Evolutionary conservation across 1,284 basidiomycete species (phyloP).

Genomic region (Takashimella tepidaria): DNA sequence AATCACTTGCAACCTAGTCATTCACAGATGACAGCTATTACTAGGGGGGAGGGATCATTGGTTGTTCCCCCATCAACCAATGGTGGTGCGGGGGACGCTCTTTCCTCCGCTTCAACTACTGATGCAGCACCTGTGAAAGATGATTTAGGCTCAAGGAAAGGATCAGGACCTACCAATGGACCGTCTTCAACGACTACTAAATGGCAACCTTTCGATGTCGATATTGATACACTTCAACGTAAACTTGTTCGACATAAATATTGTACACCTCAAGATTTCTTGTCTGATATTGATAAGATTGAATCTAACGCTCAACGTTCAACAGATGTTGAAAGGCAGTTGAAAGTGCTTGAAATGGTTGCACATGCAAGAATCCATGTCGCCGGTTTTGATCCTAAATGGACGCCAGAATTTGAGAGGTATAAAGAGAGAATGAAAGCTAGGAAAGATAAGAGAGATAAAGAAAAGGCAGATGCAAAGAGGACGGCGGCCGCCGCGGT

Average conservation of each 20-base stretch:
- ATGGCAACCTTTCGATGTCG: constrained; percentile 61
- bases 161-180: constrained; percentile 6
- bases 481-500: constrained; percentile 52
- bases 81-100: not conserved
- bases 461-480: constrained; percentile 64
- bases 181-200: constrained; percentile 6
- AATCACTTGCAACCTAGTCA: not conserved
- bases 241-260: constrained; percentile 84
- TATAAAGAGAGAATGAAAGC: constrained; percentile 77
- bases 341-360: constrained; percentile 83
- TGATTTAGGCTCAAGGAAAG: too few relatives aligned
- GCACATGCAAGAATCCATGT: constrained; percentile 81
- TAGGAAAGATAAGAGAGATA: constrained; percentile 54
- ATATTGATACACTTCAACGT: constrained; percentile 84
- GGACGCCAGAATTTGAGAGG: constrained; percentile 77
- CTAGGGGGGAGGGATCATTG: not conserved
- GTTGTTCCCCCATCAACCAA: not conserved
- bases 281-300: constrained; percentile 82
- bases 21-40: not conserved
- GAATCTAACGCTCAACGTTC: constrained; percentile 73
- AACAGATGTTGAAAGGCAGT: constrained; percentile 69
- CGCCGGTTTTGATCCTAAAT: constrained; percentile 73
- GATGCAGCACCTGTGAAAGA: too few relatives aligned
- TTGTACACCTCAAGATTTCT: constrained; percentile 78
- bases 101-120: constrained; percentile 3